Evolutionary conservation across 2,329 filamentous ascomycete genomes (phyloP), one percentile per base, ranked within the genome.

Genomic region (Pestalotiopsis sp.): DNA sequence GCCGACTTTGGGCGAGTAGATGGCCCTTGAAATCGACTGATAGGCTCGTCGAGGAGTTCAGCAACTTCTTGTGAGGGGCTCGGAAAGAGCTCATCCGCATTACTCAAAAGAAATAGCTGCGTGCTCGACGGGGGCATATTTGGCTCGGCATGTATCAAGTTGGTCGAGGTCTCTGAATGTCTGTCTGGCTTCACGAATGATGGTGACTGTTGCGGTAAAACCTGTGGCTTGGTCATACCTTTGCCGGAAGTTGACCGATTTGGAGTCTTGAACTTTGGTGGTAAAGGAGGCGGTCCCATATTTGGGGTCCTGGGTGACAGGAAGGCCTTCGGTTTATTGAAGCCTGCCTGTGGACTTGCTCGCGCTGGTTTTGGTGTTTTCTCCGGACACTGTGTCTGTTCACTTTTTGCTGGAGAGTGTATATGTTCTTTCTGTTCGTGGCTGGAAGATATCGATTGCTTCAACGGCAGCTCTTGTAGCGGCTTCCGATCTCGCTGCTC

Each of bases 21-120:
- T 71, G 70, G 24, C 72, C 39, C n/a, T 70, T 78, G 73, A 69
- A 71, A 39, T 74, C 69, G 61, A 59, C 9, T 61, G 55, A 56
- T 65, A 7, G 69, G 71, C 55, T 84, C 80, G 39, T 84, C 82
- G 2, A 79, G 74, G 3, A 89, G 75, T 73, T 89, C 87, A 20
- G 82, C 79, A 6, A 81, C 79, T 73, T 88, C 84, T 71, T 90
- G 87, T 0, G 85, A 87, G 0, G 85, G 81, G n/a, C 82, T 85
- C 0, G 86, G 86, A 58, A 88, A 85, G 69, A 88, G 82, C 66
- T 87, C 85, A 52, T 87, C 85, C 7, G 85, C 72, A 68, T 86
- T 80, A 55, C 74, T 72, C 38, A 81, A 76, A 9, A 88, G 76
- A n/a, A 88, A 87, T 9, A 82, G 78, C 68, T 88, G 86, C 0